Base-by-base conservation (phyloP, 176 grass and related monocot genomes). In the Canna indica region DNA sequence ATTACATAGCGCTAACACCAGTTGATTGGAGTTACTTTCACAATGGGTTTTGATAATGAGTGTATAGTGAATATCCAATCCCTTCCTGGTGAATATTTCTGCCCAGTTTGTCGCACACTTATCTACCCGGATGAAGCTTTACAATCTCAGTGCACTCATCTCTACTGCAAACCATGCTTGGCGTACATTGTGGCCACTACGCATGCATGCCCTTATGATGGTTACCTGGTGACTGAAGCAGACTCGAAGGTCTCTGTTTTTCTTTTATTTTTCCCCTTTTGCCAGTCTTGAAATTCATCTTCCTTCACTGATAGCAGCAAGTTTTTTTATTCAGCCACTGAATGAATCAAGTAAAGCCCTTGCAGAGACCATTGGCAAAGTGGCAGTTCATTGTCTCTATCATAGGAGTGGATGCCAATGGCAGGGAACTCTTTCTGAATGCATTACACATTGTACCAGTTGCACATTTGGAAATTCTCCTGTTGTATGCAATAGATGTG, bases 41-140 rank as follows among this genome's bases (percentile, higher is more conserved):
- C 59, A 63, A 90, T 99, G 95, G 95, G 90, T 30, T 99, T 99
- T 18, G 95, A 99, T 71, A 99, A 90, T 81, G 95, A 99, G 66
- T 94, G 90, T 69, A 93, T 99, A 45, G 63, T 76, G 75, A 93
- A 76, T 75, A 99, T 99, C 33, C 89, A 93, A 78, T 86, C 86
- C 26, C 89, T 99, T 80, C 95, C 90, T 73, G 90, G 90, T 36
- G 95, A 99, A 90, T 99, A 99, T 85, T 99, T 99, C 59, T 99
- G 95, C 39, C 95, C 95, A 77, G 95, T 99, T 67, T 99, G 95
- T n/a, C 95, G 90, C 24, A 99, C 95, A 35, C 82, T 99, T 33
- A 36, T 99, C 74, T 94, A 88, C 73, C 95, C 95, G 24, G 90
- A 77, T 22, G 90, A 99, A 70, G 90, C 95, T 36, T 42, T 99